Conservation (phyloP, 2,329 filamentous ascomycete genomes). For the Neopestalotiopsis sp. region DNA sequence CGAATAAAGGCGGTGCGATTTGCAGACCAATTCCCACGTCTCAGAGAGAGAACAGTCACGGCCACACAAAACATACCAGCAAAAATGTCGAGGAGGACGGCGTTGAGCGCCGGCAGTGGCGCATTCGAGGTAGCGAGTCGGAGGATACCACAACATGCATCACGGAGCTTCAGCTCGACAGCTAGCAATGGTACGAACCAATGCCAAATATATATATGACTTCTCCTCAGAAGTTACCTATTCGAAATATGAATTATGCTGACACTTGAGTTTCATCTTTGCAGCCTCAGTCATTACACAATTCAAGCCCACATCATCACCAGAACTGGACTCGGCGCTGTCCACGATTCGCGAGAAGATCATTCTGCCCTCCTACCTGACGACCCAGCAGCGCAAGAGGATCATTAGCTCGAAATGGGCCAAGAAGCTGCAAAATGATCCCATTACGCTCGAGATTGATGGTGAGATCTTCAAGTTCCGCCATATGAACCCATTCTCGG, state of each 20-base stretch:
- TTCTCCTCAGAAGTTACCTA: no score
- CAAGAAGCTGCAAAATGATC: constrained; percentile 56
- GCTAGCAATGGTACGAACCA: constrained; percentile 30
- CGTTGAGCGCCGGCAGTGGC: constrained; percentile 32
- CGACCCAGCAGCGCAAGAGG: constrained; percentile 54
- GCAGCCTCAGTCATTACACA: constrained; percentile 39
- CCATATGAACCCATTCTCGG: constrained; percentile 45
- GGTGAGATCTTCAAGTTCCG: constrained; percentile 59
- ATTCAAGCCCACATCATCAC: constrained; percentile 57
- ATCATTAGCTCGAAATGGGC: constrained; percentile 54
- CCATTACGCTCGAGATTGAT: constrained; percentile 63
- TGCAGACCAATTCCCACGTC: neutral
- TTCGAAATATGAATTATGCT: neutral
- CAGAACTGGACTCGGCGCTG: constrained; percentile 59
- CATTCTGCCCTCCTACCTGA: constrained; percentile 66
- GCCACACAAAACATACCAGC: neutral
- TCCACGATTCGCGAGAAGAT: constrained; percentile 59
- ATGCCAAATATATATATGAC: no score
- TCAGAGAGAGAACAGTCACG: neutral
- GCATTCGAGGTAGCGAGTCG: constrained; percentile 30
- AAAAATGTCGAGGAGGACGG: constrained; percentile 33
- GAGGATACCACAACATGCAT: constrained; percentile 19
- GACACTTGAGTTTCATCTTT: neutral
- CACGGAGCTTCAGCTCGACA: constrained; percentile 34
- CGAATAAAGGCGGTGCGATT: neutral